Conservation (phyloP, 2,329 filamentous ascomycete species). For the Apiospora phragmitis region DNA sequence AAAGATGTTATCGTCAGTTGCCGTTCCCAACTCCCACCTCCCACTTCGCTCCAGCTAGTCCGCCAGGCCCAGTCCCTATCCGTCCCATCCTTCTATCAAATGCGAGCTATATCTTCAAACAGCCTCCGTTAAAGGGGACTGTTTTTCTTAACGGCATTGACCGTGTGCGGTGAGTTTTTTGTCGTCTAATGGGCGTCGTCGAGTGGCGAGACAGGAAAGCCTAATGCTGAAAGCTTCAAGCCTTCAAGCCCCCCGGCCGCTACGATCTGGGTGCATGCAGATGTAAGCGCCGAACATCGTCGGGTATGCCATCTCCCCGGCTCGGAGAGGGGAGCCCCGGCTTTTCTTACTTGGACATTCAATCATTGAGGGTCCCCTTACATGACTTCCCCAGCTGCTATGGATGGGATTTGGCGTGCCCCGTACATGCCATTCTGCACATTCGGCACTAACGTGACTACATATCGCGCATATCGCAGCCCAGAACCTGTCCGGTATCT, state of each 20-base stretch:
- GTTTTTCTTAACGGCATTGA: neutral
- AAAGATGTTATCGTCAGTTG: neutral
- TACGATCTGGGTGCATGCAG: neutral
- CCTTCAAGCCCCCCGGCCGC: neutral
- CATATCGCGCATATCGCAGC: neutral
- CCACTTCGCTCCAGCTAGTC: neutral
- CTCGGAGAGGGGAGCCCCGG: neutral
- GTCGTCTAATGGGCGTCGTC: neutral
- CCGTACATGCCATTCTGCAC: neutral
- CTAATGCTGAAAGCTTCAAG: neutral
- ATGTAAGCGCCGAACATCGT: neutral
- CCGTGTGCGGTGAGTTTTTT: neutral
- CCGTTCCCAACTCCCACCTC: neutral
- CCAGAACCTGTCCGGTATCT: neutral
- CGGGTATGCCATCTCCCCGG: neutral
- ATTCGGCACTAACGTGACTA: neutral
- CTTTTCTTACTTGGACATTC: neutral
- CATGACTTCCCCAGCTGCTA: neutral
- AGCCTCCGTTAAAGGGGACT: neutral
- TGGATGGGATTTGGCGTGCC: neutral
- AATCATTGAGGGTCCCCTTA: neutral
- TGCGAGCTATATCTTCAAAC: neutral
- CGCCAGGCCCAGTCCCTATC: neutral
- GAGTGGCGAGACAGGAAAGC: neutral
- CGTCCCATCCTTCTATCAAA: neutral